Evolutionary conservation across 352 stramenopile species (phyloP), one percentile per base, ranked within the genome.

Genomic region (Phytophthora crassamura): DNA sequence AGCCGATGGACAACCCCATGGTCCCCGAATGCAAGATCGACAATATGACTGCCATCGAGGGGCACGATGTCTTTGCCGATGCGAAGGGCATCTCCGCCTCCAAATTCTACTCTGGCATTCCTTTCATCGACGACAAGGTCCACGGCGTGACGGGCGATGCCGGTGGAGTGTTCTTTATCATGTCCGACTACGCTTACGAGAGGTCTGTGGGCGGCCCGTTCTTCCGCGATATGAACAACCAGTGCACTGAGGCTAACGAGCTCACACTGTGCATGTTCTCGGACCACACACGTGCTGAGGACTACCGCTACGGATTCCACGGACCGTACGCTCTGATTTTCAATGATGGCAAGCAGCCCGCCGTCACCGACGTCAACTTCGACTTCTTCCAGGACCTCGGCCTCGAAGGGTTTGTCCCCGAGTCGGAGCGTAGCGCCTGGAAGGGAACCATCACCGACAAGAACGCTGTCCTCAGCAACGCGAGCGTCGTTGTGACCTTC

Each of bases 211-310:
- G 71, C 10, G 78, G 78, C 0, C 78, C 78, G 14, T 87, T 85
- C 66, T 85, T 78, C 68, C 74, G 76, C 7, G 78, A 87, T 47
- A 85, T 87, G 54, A 87, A 87, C 63, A 87, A 85, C 68, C 71
- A 87, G 64, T 77, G 74, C 48, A 74, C 64, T 7, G 66, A 69
- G 7, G 74, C 74, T 7, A 87, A 85, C 49, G 78, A 88, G 28
- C 64, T 88, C 20, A 77, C 71, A 25, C 70, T 88, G 38, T 88
- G 81, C 61, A 78, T 87, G 71, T 81, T 84, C 65, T 87, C 78
- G 50, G 78, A 87, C 43, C 78, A 87, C 55, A 87, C 78, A 11
- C 75, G 74, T 35, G 59, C 66, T 0, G 78, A 84, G 7, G 74
- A 79, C 25, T 87, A 87, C 42, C 78, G 78, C 52, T 85, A 69